These are phyloP conservation scores for Acidomyces sp. DNA, from an alignment of 495 filamentous ascomycete genomes.

Conservation along the genomic window DNA sequence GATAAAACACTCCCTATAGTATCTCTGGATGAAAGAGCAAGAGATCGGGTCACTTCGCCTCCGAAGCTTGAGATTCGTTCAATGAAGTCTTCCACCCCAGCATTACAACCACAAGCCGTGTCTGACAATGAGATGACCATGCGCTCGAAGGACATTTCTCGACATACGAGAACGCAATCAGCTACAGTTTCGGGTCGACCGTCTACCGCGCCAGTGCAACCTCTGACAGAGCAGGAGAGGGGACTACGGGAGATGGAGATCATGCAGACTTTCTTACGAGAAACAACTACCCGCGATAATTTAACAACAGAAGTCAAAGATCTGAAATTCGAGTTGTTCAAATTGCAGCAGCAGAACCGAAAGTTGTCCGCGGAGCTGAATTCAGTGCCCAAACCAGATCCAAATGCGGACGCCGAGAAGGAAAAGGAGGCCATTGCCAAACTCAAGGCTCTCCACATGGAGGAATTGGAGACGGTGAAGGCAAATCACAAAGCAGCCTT, in stretches of 20 bases:
- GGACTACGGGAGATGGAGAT: conserved; percentile 13
- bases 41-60: conserved; percentile 1
- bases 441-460: conserved; percentile 3
- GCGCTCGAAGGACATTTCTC: background rate
- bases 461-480: conserved; percentile 10
- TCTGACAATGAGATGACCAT: conserved; percentile 13
- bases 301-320: conserved; percentile 8
- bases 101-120: conserved; percentile 10
- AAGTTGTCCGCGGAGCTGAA: conserved; percentile 2
- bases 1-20: background rate
- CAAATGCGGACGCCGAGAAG: conserved; percentile 8
- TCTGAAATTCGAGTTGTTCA: conserved; percentile 11
- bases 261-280: conserved; percentile 15
- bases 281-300: conserved; percentile 10
- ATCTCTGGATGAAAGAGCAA: background rate
- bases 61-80: conserved; percentile 16
- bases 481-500: conserved; percentile 5
- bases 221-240: conserved; percentile 1
- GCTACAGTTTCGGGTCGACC: conserved; percentile 6
- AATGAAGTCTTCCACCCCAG: conserved; percentile 3
- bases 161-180: conserved; percentile 16
- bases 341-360: conserved; percentile 6
- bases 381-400: background rate
- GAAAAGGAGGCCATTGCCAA: conserved; percentile 5
- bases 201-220: background rate